Percentiles rank a stretch among this genome's conserved stretches.
phyloP scores from a whole-genome alignment of 176 grass and related monocot species.

The Musa schizocarpa region DNA sequence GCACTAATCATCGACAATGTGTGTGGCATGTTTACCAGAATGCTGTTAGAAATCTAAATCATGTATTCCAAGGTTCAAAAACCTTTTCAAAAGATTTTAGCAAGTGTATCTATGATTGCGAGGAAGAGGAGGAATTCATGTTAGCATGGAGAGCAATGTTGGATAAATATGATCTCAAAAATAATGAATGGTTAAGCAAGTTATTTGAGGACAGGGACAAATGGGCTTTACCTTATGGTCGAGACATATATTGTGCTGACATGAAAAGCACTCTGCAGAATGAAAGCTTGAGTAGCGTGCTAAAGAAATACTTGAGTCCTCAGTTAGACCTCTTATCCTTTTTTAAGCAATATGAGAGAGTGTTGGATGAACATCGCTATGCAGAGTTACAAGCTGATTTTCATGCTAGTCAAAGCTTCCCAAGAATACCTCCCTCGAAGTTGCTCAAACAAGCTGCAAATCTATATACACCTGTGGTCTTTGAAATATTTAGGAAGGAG shows the following conservation, averaged over 20 bases:
- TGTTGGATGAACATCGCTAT: slow-evolving; percentile 59
- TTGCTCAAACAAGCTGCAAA: slow-evolving; percentile 69
- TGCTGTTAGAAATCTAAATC: slow-evolving; percentile 61
- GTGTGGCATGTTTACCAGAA: slow-evolving; percentile 77
- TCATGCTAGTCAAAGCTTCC: slow-evolving; percentile 71
- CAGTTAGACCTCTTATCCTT: slow-evolving; percentile 61
- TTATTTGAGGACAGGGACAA: slow-evolving; percentile 63
- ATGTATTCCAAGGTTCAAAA: slow-evolving; percentile 83
- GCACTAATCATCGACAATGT: slow-evolving; percentile 41
- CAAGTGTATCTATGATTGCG: slow-evolving; percentile 62
- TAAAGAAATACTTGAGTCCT: slow-evolving; percentile 61
- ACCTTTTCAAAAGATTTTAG: slow-evolving; percentile 73
- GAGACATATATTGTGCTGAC: slow-evolving; percentile 59
- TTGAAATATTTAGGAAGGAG: slow-evolving; percentile 65
- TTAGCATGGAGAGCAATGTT: slow-evolving; percentile 55
- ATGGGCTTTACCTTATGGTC: slow-evolving; percentile 61
- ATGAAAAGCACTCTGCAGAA: slow-evolving; percentile 56
- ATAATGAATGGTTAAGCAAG: slow-evolving; percentile 63
- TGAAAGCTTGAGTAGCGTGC: slow-evolving; percentile 38
- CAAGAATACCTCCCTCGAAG: slow-evolving; percentile 64
- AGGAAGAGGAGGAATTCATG: slow-evolving; percentile 61
- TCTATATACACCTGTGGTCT: slow-evolving; percentile 63
- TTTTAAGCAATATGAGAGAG: slow-evolving; percentile 66
- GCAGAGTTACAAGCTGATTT: slow-evolving; percentile 87
- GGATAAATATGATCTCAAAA: slow-evolving; percentile 66